phyloP scores from a whole-genome alignment of 177 flowering plant species.

The Vitis hybrid region DNA sequence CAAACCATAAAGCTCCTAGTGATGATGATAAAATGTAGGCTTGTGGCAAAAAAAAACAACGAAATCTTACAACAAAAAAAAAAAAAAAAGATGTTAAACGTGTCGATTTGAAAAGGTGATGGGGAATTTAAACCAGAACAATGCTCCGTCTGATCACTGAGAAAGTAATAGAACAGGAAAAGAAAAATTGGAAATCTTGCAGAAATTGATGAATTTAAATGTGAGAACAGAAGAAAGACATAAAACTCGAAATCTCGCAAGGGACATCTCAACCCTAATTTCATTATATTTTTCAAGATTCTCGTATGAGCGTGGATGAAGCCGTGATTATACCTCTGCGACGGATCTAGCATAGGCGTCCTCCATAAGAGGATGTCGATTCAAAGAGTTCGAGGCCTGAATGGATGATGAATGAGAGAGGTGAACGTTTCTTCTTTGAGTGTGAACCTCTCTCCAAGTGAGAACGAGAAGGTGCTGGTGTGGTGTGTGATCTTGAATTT shows the following conservation, averaged over 20 bases:
- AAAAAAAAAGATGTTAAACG: neutral
- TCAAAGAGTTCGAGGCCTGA: neutral
- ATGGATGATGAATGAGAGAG: neutral
- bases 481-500: no score
- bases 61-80: no score
- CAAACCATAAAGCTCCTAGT: no score
- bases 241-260: no score
- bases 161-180: neutral
- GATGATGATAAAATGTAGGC: no score
- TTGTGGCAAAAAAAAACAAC: no score
- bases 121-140: neutral
- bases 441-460: no score
- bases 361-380: conserved; percentile 22
- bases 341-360: conserved; percentile 68
- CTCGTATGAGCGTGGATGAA: no score
- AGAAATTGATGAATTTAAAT: neutral
- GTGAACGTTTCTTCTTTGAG: neutral
- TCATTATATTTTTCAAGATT: neutral
- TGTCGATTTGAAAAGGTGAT: neutral
- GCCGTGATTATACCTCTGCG: conserved; percentile 38
- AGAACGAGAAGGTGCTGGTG: no score
- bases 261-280: neutral
- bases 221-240: no score
- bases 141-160: neutral
- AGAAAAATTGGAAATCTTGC: neutral